phyloP scores from a whole-genome alignment of 441 rosid species.

The Euphorbia corollata region DNA sequence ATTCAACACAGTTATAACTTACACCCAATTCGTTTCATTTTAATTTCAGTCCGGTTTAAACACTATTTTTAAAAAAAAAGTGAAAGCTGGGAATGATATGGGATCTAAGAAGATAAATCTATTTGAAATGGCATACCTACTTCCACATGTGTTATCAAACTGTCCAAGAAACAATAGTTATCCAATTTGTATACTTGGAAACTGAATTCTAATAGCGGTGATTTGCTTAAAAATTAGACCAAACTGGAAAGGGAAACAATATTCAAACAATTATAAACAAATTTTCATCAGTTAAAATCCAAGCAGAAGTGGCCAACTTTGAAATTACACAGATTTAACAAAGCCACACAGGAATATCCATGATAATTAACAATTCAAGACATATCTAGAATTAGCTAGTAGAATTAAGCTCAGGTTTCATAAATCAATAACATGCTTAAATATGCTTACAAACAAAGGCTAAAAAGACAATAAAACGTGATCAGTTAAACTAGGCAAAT shows the following conservation, averaged over 20 bases:
- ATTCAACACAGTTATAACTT: too few species aligned
- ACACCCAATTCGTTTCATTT: too few species aligned
- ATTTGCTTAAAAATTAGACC: background rate
- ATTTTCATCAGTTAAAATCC: background rate
- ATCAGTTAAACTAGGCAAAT: slow-evolving; percentile 2
- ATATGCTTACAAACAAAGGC: background rate
- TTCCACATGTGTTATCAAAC: background rate
- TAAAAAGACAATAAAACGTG: background rate
- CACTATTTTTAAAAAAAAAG: too few species aligned
- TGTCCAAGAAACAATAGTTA: background rate
- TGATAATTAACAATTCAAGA: background rate
- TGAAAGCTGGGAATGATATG: too few species aligned
- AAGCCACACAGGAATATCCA: background rate
- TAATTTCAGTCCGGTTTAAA: too few species aligned
- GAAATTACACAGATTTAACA: background rate
- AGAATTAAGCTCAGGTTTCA: background rate
- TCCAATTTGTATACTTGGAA: background rate
- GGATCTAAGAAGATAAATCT: too few species aligned
- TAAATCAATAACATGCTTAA: background rate
- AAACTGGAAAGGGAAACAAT: background rate
- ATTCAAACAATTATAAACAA: background rate
- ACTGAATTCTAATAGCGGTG: background rate
- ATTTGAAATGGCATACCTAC: background rate
- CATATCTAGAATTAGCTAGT: background rate
- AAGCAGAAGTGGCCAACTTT: background rate